These are phyloP conservation scores for Hemerocallis citrina DNA, from an alignment of 106 monocot species.

Conservation along the genomic window DNA sequence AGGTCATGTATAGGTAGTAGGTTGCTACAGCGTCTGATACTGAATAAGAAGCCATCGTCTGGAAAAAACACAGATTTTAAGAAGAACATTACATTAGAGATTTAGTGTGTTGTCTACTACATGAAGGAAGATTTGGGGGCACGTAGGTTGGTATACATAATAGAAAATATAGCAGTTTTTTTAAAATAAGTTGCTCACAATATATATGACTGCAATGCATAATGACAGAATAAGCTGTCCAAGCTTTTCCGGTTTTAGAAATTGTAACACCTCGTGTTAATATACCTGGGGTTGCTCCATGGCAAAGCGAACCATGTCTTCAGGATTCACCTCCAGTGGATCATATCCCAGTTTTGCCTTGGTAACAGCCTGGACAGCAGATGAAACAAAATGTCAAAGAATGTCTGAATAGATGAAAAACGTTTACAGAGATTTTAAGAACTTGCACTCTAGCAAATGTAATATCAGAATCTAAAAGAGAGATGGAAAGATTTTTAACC, in stretches of 20 bases:
- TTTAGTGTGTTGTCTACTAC: neutral
- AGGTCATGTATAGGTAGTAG: slow-evolving; percentile 97
- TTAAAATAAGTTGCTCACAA: too few species aligned
- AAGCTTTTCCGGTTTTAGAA: too few species aligned
- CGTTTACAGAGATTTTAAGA: neutral
- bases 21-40: slow-evolving; percentile 99
- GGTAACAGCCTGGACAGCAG: slow-evolving; percentile 70
- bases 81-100: slow-evolving; percentile 12
- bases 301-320: slow-evolving; percentile 99
- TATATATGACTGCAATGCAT: too few species aligned
- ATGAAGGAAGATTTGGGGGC: too few species aligned
- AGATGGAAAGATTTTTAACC: too few species aligned
- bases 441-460: neutral
- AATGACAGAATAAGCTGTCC: too few species aligned
- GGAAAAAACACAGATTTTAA: slow-evolving; percentile 9
- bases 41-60: slow-evolving; percentile 99
- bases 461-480: too few species aligned
- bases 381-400: slow-evolving; percentile 2
- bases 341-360: slow-evolving; percentile 95
- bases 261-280: too few species aligned
- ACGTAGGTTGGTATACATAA: too few species aligned
- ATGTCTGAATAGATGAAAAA: neutral
- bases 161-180: too few species aligned
- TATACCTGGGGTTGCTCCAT: slow-evolving; percentile 88
- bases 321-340: slow-evolving; percentile 97